A percentile compares a stretch with the other conserved stretches of the same genome.
Evolutionary conservation across 78 protist species (phyloP).

Genomic region (Creolimax fragrantissima): DNA sequence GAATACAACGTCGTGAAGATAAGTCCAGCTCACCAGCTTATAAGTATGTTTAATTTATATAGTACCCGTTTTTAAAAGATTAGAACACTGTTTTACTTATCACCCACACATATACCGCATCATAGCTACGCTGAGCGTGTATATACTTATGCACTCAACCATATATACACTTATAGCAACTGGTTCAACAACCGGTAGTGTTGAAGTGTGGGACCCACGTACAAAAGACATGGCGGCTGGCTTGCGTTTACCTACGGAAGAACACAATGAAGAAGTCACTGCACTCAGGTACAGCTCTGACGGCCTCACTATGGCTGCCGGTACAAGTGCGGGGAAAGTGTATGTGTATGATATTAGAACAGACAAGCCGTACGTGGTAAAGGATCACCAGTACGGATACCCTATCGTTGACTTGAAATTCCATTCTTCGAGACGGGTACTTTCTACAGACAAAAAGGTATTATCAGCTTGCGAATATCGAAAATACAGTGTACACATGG

Average conservation of each 20-base stretch:
- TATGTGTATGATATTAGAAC: conserved; percentile 80
- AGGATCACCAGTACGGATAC: conserved; percentile 80
- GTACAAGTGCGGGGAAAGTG: conserved; percentile 70
- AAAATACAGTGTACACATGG: too few species aligned
- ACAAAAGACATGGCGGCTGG: conserved; percentile 1
- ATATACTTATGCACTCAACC: not conserved
- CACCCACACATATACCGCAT: not conserved
- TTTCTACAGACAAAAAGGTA: not conserved
- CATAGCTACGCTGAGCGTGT: not conserved
- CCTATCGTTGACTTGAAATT: conserved; percentile 55
- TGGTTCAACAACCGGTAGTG: conserved; percentile 20
- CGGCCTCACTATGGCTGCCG: conserved; percentile 71
- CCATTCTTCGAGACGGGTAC: conserved; percentile 33
- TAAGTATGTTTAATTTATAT: not conserved
- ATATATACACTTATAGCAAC: not conserved
- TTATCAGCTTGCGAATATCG: too few species aligned
- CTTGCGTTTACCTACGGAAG: conserved; percentile 6
- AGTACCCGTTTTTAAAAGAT: too few species aligned
- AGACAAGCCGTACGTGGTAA: conserved; percentile 42
- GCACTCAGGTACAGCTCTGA: conserved; percentile 42
- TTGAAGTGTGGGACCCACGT: conserved; percentile 67
- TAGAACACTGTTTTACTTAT: not conserved
- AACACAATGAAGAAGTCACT: conserved; percentile 15
- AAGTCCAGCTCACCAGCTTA: conserved; percentile 39
- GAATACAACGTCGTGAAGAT: conserved; percentile 41